Evolutionary conservation across 2,329 filamentous ascomycete species (phyloP).

Genomic region (Fusarium paranaense): DNA sequence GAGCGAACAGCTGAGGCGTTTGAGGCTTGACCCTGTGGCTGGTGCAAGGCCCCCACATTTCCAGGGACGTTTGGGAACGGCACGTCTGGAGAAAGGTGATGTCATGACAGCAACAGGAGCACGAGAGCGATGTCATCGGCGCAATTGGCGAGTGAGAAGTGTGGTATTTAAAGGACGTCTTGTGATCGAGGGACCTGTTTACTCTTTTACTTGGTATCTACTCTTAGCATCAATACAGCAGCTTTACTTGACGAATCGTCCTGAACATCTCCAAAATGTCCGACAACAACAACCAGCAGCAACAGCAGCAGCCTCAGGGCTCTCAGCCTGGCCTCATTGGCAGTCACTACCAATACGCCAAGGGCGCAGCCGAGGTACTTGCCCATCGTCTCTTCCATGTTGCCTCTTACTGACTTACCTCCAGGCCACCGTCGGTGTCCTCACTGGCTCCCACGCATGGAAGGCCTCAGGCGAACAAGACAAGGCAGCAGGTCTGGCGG

Average conservation of each 20-base stretch:
- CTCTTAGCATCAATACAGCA: not conserved
- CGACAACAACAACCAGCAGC: constrained; percentile 43
- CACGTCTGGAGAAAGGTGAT: constrained; percentile 31
- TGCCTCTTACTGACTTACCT: not conserved
- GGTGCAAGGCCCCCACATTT: constrained; percentile 12
- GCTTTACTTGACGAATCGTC: not conserved
- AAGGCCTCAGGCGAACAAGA: constrained; percentile 72
- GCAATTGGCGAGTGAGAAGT: constrained; percentile 20
- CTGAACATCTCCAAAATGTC: constrained; percentile 40
- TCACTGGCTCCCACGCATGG: constrained; percentile 74
- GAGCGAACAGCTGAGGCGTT: constrained; percentile 25
- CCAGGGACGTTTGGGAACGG: constrained; percentile 18
- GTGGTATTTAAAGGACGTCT: constrained; percentile 27
- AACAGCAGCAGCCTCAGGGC: constrained; percentile 45
- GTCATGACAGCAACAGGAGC: constrained; percentile 40
- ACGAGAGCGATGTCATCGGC: constrained; percentile 44
- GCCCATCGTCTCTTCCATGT: not conserved
- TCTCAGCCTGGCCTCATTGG: constrained; percentile 69
- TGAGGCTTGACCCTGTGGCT: constrained; percentile 26
- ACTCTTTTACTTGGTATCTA: not conserved
- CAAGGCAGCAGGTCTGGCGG: constrained; percentile 70
- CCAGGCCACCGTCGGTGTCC: constrained; percentile 69
- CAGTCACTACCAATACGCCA: constrained; percentile 75
- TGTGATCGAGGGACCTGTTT: not conserved
- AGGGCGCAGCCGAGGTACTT: constrained; percentile 73